Percentiles rank a stretch among this genome's conserved stretches.
These are phyloP conservation scores for Kazachstania psychrophila DNA, from an alignment of 805 yeast species.

Conservation along the genomic window DNA sequence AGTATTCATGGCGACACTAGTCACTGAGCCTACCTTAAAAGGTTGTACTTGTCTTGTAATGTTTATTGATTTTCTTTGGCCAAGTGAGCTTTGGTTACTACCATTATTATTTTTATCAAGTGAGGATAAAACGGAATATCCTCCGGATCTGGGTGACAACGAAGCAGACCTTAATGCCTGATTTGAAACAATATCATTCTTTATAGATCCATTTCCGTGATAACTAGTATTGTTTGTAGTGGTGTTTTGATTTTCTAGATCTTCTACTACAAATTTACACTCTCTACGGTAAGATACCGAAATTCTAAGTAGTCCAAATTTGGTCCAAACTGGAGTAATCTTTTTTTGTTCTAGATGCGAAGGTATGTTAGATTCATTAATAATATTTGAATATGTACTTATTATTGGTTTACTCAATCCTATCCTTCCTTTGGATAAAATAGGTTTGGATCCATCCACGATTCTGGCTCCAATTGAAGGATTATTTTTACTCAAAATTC, in stretches of 20 bases:
- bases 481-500: constrained; percentile 1
- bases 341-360: constrained; percentile 53
- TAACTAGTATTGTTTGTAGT: too few relatives aligned
- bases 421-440: constrained; percentile 71
- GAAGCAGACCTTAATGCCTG: constrained; percentile 4
- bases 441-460: constrained; percentile 69
- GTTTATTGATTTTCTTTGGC: constrained; percentile 13
- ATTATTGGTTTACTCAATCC: constrained; percentile 69
- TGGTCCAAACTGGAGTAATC: constrained; percentile 64
- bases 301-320: constrained; percentile 61
- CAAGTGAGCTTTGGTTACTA: constrained; percentile 3
- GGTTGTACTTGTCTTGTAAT: constrained; percentile 27
- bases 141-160: constrained; percentile 7
- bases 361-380: constrained; percentile 31
- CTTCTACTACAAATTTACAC: constrained; percentile 47
- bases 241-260: background rate
- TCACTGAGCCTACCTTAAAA: constrained; percentile 32
- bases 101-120: constrained; percentile 1
- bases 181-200: too few relatives aligned
- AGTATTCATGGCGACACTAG: constrained; percentile 17
- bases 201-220: too few relatives aligned
- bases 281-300: constrained; percentile 75
- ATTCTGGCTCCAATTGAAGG: constrained; percentile 45
- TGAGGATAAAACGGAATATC: constrained; percentile 1
- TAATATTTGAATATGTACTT: constrained; percentile 26